Evolutionary conservation across 768 basidiomycete genomes (phyloP).

Genomic region (Leccinum barrowsii): DNA sequence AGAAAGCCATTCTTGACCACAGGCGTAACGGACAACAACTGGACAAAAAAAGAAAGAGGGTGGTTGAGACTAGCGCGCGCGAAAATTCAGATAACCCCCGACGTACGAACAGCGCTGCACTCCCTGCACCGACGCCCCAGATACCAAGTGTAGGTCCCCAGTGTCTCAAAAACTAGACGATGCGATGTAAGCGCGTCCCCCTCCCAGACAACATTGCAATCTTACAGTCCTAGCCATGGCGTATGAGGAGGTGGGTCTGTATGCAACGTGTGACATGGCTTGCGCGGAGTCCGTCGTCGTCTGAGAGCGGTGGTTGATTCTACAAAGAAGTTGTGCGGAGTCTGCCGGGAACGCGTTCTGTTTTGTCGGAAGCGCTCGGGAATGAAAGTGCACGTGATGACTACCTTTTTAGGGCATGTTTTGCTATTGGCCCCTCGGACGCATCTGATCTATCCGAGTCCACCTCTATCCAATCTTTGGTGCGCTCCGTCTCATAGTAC

Average conservation of each 20-base stretch:
- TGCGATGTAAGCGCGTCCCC: background rate
- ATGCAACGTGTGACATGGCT: constrained; percentile 43
- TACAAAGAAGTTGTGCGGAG: background rate
- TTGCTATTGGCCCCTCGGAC: background rate
- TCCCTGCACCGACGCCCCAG: constrained; percentile 71
- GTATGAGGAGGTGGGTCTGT: constrained; percentile 39
- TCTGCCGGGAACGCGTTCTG: background rate
- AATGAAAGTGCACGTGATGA: constrained; percentile 19
- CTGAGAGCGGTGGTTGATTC: background rate
- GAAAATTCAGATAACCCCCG: background rate
- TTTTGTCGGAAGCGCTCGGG: constrained; percentile 12
- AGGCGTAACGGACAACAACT: constrained; percentile 84
- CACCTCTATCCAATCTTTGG: no score
- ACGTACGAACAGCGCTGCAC: constrained; percentile 62
- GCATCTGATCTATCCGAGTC: background rate
- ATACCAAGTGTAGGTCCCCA: constrained; percentile 62
- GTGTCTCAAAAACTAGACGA: constrained; percentile 43
- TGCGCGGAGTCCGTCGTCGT: background rate
- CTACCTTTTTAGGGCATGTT: background rate
- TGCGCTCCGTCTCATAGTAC: no score
- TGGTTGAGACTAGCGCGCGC: background rate
- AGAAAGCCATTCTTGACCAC: constrained; percentile 74
- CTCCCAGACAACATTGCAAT: background rate
- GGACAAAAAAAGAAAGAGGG: constrained; percentile 6
- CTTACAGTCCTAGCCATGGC: constrained; percentile 38